phyloP scores from a whole-genome alignment of 306 rosid species.

The Trifolium subterraneum region DNA sequence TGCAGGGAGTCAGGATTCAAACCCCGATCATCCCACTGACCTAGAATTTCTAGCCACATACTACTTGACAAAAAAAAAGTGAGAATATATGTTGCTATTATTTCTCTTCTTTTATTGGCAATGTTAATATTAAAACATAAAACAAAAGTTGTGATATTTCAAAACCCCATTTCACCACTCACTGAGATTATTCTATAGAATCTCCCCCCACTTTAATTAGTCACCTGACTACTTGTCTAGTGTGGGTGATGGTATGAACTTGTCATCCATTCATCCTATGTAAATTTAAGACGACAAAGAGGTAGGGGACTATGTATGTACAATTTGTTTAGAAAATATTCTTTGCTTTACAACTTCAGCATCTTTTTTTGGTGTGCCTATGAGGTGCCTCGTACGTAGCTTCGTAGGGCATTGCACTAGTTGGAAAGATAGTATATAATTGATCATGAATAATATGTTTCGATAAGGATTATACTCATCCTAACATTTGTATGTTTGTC shows the following conservation, averaged over 20 bases:
- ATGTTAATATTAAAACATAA: not conserved
- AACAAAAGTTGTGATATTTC: slow-evolving; percentile 19
- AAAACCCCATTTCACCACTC: slow-evolving; percentile 34
- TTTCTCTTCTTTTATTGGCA: too few species aligned
- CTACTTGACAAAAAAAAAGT: too few species aligned
- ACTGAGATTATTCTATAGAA: slow-evolving; percentile 37
- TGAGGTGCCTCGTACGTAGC: slow-evolving; percentile 32
- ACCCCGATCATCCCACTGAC: too few species aligned
- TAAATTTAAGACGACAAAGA: not conserved
- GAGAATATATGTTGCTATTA: too few species aligned
- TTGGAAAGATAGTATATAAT: not conserved
- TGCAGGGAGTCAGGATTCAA: too few species aligned
- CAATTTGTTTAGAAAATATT: slow-evolving; percentile 33
- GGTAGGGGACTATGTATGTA: not conserved
- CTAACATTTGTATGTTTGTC: not conserved
- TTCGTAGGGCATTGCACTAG: slow-evolving; percentile 15
- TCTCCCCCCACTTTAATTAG: not conserved
- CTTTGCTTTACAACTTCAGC: slow-evolving; percentile 48
- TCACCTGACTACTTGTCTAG: not conserved
- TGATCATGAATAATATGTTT: slow-evolving; percentile 6
- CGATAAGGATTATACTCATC: not conserved
- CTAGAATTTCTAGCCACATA: too few species aligned
- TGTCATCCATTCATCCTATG: not conserved
- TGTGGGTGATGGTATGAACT: not conserved
- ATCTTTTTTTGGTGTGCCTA: slow-evolving; percentile 18